Conservation (phyloP, 352 stramenopile genomes). For the Aphanomyces invadans region DNA sequence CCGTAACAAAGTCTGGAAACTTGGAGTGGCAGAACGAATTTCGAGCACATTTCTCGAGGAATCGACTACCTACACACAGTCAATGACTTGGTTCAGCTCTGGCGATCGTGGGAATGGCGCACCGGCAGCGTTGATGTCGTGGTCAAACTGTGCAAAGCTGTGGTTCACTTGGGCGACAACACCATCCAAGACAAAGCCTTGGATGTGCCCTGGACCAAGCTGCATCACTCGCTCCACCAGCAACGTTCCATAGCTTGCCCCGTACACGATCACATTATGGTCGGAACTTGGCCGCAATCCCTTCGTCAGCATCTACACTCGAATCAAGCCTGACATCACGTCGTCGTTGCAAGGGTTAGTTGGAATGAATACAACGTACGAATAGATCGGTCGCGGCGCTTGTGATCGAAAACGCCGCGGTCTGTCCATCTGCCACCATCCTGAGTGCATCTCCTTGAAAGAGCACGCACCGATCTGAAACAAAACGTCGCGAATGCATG, state of each 20-base stretch:
- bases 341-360: no score
- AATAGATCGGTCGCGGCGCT: conserved; percentile 56
- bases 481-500: conserved; percentile 58
- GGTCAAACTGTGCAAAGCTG: conserved; percentile 62
- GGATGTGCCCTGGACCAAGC: conserved; percentile 25
- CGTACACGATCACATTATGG: background rate
- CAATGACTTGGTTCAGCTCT: background rate
- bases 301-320: background rate
- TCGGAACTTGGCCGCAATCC: background rate
- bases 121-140: conserved; percentile 56
- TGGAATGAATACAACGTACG: conserved; percentile 28
- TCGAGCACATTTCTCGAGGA: conserved; percentile 44
- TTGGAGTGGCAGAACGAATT: conserved; percentile 59
- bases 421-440: conserved; percentile 40
- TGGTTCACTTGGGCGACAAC: conserved; percentile 48
- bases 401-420: conserved; percentile 58
- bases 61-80: conserved; percentile 29
- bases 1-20: conserved; percentile 44
- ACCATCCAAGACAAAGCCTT: conserved; percentile 29
- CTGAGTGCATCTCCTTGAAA: background rate
- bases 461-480: conserved; percentile 42
- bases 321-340: no score
- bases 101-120: background rate
- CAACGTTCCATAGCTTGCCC: conserved; percentile 28
- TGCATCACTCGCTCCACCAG: conserved; percentile 32